Percentiles rank a stretch among this genome's conserved stretches.
phyloP scores from a whole-genome alignment of 208 protist genomes.

The Acanthamoeba rhysodes region DNA sequence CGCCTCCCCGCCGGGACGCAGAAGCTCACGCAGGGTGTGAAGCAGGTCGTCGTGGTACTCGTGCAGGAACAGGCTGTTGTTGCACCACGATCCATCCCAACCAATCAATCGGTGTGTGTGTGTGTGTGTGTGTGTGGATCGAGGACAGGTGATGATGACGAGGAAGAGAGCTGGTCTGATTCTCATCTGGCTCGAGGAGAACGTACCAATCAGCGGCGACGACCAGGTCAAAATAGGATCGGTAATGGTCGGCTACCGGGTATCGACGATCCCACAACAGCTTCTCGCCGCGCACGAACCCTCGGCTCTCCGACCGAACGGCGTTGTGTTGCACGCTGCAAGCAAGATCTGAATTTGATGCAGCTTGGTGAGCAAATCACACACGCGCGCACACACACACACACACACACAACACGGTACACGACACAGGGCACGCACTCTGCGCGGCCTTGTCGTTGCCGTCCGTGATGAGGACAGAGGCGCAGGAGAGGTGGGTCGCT shows the following conservation, averaged over 20 bases:
- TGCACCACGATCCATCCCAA: neutral
- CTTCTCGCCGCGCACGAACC: slow-evolving; percentile 26
- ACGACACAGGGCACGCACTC: neutral
- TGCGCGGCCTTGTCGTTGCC: slow-evolving; percentile 15
- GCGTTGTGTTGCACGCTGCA: neutral
- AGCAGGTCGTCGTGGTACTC: slow-evolving; percentile 51
- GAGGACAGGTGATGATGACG: too few species aligned
- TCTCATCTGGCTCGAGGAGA: neutral
- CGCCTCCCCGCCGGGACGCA: neutral
- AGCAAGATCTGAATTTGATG: neutral
- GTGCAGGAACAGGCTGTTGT: neutral
- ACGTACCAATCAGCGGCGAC: slow-evolving; percentile 38
- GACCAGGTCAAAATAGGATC: neutral
- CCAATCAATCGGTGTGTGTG: neutral
- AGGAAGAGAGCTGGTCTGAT: neutral
- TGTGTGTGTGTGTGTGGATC: too few species aligned
- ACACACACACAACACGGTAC: too few species aligned
- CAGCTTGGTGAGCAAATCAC: neutral
- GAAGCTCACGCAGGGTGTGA: neutral
- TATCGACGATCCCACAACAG: neutral
- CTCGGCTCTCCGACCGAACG: neutral
- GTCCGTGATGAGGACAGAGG: slow-evolving; percentile 12
- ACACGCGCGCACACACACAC: too few species aligned
- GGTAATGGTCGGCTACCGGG: neutral
- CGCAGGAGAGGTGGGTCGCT: neutral